phyloP scores from a whole-genome alignment of 495 filamentous ascomycete species.

The Platismatia glauca region DNA sequence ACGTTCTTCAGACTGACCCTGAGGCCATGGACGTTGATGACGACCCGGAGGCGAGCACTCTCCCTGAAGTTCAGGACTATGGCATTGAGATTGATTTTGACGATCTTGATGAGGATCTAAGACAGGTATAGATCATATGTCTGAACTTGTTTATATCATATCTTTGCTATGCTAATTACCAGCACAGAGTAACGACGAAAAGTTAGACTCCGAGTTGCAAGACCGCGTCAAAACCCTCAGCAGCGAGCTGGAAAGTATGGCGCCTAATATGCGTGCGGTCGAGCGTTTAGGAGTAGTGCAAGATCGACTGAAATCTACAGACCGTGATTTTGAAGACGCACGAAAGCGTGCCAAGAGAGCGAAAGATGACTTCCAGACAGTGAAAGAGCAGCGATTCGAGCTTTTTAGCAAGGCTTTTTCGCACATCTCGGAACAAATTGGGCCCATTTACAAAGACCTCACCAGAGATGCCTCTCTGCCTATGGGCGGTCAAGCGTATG shows the following conservation, averaged over 20 bases:
- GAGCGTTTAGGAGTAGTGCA: conserved; percentile 85
- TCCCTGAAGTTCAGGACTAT: conserved; percentile 64
- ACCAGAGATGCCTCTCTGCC: conserved; percentile 78
- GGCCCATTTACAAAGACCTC: conserved; percentile 86
- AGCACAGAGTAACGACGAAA: conserved; percentile 54
- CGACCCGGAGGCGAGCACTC: conserved; percentile 42
- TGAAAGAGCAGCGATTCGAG: conserved; percentile 75
- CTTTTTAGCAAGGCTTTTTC: conserved; percentile 91
- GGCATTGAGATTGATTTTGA: conserved; percentile 90
- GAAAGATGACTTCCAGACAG: conserved; percentile 69
- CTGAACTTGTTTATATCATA: not conserved
- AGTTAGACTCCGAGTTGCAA: conserved; percentile 67
- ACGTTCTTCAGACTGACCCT: conserved; percentile 56
- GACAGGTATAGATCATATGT: conserved; percentile 48
- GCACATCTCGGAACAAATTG: conserved; percentile 93
- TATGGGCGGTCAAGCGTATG: conserved; percentile 76
- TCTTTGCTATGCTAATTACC: conserved; percentile 24
- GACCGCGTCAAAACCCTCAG: conserved; percentile 68
- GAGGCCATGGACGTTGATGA: conserved; percentile 89
- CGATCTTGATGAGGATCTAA: conserved; percentile 74
- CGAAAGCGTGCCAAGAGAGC: conserved; percentile 61
- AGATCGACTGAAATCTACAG: conserved; percentile 71
- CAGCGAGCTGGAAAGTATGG: conserved; percentile 78
- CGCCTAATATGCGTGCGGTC: conserved; percentile 90
- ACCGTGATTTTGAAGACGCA: conserved; percentile 81